Conservation (phyloP, 306 rosid genomes). For the peach (Prunus persica) region Prunus_persica_NCBIv2 NC_034014.1:23249001-23249500, state of each 20-base stretch:
- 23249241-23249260: slow-evolving; percentile 14
- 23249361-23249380: neutral
- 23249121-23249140: slow-evolving; percentile 49
- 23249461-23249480: too few relatives aligned
- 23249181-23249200: slow-evolving; percentile 9
- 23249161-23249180: neutral
- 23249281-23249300: neutral
- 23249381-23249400: neutral
- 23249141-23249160: neutral
- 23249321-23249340: too few relatives aligned
- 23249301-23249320: neutral
- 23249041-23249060: slow-evolving; percentile 17
- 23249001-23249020: slow-evolving; percentile 14
- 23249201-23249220: slow-evolving; percentile 3
- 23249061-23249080: slow-evolving; percentile 20
- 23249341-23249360: too few relatives aligned
- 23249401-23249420: neutral
- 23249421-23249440: neutral
- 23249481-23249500: too few relatives aligned
- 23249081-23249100: slow-evolving; percentile 21
- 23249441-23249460: too few relatives aligned
- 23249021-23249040: slow-evolving; percentile 3
- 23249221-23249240: slow-evolving; percentile 3
- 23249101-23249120: slow-evolving; percentile 55
- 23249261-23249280: neutral